Evolutionary conservation across 352 stramenopile species (phyloP), one percentile per base, ranked within the genome.

Genomic region (Phytophthora fragariae): DNA sequence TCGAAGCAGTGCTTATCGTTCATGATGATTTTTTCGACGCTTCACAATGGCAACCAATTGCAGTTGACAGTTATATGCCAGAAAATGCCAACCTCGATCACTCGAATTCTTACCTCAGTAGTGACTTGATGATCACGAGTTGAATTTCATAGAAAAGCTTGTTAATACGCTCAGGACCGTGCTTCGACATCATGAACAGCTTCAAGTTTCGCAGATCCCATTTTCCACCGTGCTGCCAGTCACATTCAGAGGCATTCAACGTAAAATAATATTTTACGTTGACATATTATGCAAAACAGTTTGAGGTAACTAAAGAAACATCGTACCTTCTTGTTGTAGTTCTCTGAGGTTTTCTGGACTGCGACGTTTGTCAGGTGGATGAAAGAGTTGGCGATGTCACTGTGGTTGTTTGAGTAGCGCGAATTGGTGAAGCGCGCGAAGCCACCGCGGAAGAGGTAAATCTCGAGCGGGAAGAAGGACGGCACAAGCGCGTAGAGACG

Each of bases 1-100:
- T 99, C 92, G 60, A 98, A 99, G 82, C 94, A 98, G 81, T 98
- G 94, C 65, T 98, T 98, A 82, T 98, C 95, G 62, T 97, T 95
- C 62, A 99, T 98, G 68, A 99, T 98, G 65, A 97, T 89, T 65
- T 98, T 94, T 77, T 98, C 93, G 33, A 98, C 92, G 41, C 87
- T 88, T 33, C 5, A 50, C 1, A 6, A 5, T 50, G 41, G 10
- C 37, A 44, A 44, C 8, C 37, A 11, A 15, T 6, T 6, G 37
- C 35, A 44, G 35, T 14, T 9, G 19, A 49, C 6, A 2, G 41
- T 50, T 50, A 50, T 1, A 46, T 46, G 10, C 33, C 33, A 37
- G 33, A 37, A 46, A 46, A 46, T 6, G 14, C 5, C 5, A 15
- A 46, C 39, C 5, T 46, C 39, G 39, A 4, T 14, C 11, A 46